Evolutionary conservation across 139 green algal genomes (phyloP), one percentile per base, ranked within the genome.

Genomic region (Ettlia oleoabundans): DNA sequence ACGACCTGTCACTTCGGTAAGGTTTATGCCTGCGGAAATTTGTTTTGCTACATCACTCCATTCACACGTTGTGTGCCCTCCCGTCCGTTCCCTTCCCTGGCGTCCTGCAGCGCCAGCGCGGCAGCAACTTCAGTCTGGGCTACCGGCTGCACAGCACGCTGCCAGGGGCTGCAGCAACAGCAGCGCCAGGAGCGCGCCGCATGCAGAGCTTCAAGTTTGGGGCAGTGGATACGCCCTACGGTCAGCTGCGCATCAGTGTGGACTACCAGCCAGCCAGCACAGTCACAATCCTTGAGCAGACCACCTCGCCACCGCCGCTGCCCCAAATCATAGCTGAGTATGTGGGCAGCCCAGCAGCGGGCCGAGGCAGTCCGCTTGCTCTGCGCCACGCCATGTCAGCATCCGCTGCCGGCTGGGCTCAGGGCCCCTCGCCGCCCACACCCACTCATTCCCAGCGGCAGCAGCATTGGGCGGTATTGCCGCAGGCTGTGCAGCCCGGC

Each of bases 181-280:
- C 68, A n/a, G 76, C 81, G 30, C 63, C 52, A 30, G n/a, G 76
- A 33, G 24, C 26, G 37, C 37, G 66, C n/a, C 63, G 80, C 62
- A 53, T 90, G 72, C 58, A 81, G 73, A 41, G 37, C 58, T 95
- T 94, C 51, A 42, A 42, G 1, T 95, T 95, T 69, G 83, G 86
- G 1, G 86, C 89, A 2, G 84, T 95, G 22, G 89, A 95, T 9
- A 95, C 90, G 0, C 78, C 89, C 1, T 81, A 85, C 33, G 91
- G 91, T 24, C 30, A 66, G 7, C 88, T 95, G 67, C 69, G 72
- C 9, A 67, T 92, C 15, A 42, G 53, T 1, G 92, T 95, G 32
- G 83, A 91, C 37, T 92, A 92, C 74, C 78, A 86, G 40, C 88
- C 91, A 5, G 81, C 88, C 9, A 74, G 77, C 53, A 85, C 83